Base-by-base conservation (phyloP, 2,329 filamentous ascomycete species). In the Aureobasidium musti region DNA sequence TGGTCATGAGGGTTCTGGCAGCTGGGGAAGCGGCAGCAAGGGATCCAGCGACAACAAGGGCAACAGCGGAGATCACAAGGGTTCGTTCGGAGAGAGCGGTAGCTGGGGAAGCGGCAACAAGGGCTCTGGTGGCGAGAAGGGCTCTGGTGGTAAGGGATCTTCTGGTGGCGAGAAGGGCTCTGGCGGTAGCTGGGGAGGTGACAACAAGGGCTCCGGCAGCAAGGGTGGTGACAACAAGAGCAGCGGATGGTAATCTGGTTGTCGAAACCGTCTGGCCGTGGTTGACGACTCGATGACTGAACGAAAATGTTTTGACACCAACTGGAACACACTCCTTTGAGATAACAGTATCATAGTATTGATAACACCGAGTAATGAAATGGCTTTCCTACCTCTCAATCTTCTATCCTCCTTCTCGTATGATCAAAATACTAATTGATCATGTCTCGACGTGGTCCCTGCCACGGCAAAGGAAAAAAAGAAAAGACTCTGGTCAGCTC, bases 271-370 rank as follows among this genome's bases (percentile, higher is more conserved):
- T 21, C 26, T 33, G 39, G 26, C 10, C 53, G 23, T 26, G 1
- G 13, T 21, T 45, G 54, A 17, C 23, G 26, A 28, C 19, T 33
- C 28, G 39, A 59, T 21, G 54, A 28, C 8, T 45, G 54, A 37
- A 43, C 37, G 37, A 21, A 45, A 45, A 8, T 50, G 23, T 6
- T 37, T 17, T 35, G 7, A n/a, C 35, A 41, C 57, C 35, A n/a
- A 19, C 35, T 28, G 49, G 28, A 39, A 47, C 41, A 60, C 57
- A 49, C 41, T 60, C 57, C 13, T 60, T 60, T 60, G 41, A 49
- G 1, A 35, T 35, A 35, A 19, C 10, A 60, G 13, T 14, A 39
- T 26, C 14, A 37, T 59, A 33, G 23, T 37, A 59, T n/a, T 14
- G 19, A 1, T 39, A 17, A 59, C 14, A 45, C 6, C 23, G 37